Conservation (phyloP, 169 alveolate species). For the Sarcocystis neurona region DNA sequence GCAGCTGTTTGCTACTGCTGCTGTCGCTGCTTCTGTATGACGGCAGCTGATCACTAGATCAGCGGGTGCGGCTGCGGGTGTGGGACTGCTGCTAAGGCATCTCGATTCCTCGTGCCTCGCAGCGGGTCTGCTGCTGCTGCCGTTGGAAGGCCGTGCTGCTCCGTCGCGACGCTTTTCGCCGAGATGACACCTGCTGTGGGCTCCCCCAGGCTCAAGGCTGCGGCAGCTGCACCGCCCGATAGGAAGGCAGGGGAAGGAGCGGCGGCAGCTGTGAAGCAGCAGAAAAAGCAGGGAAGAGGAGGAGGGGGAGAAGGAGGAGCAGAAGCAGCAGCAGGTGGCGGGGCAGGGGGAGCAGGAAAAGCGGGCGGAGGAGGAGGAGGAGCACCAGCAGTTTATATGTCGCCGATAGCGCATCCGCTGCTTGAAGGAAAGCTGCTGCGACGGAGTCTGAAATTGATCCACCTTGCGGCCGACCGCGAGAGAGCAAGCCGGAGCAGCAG, state of each 20-base stretch:
- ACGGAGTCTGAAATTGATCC: constrained; percentile 86
- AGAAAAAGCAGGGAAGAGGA: neutral
- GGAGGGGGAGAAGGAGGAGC: neutral
- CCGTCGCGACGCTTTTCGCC: too few relatives aligned
- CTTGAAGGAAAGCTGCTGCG: constrained; percentile 86
- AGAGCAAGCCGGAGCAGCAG: constrained; percentile 67
- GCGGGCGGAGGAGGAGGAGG: neutral
- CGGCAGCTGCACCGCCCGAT: too few relatives aligned
- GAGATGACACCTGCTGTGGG: too few relatives aligned
- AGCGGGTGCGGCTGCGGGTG: neutral
- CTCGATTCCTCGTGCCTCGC: too few relatives aligned
- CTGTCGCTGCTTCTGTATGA: too few relatives aligned
- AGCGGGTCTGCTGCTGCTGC: too few relatives aligned
- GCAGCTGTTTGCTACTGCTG: too few relatives aligned
- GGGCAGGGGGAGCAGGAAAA: neutral
- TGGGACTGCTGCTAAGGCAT: neutral
- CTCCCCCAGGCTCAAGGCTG: too few relatives aligned
- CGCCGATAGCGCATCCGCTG: constrained; percentile 94
- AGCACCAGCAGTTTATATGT: constrained; percentile 44
- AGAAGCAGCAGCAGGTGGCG: neutral
- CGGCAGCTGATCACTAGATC: too few relatives aligned
- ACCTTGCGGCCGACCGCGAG: constrained; percentile 75
- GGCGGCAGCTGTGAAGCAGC: too few relatives aligned
- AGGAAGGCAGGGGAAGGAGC: too few relatives aligned
- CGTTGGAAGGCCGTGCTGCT: too few relatives aligned